Conservation (phyloP, 2,329 filamentous ascomycete genomes). For the Paramyrothecium sp. region DNA sequence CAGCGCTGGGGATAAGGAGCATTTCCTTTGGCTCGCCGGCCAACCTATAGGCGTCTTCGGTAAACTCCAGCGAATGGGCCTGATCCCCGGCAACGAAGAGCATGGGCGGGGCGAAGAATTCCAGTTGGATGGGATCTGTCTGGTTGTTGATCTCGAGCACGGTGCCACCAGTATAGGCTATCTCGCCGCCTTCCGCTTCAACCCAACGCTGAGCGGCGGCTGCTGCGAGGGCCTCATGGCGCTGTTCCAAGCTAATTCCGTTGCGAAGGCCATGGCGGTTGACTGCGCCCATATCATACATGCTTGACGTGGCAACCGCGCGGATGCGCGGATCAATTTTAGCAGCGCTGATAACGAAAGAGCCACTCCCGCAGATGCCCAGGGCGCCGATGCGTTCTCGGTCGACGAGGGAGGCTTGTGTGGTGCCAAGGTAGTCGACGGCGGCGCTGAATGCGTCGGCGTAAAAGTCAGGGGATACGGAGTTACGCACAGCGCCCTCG, state of each 20-base stretch:
- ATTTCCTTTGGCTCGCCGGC: slow-evolving; percentile 35
- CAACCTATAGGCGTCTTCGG: slow-evolving; percentile 18
- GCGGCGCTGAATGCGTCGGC: slow-evolving; percentile 26
- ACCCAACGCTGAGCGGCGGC: not conserved
- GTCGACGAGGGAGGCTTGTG: slow-evolving; percentile 19
- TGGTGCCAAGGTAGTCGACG: slow-evolving; percentile 26
- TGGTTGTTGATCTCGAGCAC: too few species aligned
- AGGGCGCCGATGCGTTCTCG: slow-evolving; percentile 25
- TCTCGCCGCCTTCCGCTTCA: not conserved
- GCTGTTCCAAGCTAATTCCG: not conserved
- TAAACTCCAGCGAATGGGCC: slow-evolving; percentile 26
- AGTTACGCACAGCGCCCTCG: slow-evolving; percentile 19
- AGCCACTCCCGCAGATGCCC: slow-evolving; percentile 28
- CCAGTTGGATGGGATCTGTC: too few species aligned
- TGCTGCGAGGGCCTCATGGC: not conserved
- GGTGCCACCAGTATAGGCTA: not conserved
- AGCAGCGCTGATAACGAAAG: slow-evolving; percentile 30
- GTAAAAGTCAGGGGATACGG: slow-evolving; percentile 21
- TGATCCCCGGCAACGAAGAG: slow-evolving; percentile 22
- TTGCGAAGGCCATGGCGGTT: not conserved
- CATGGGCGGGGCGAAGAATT: slow-evolving; percentile 25
- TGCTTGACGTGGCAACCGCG: slow-evolving; percentile 14
- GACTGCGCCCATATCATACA: not conserved
- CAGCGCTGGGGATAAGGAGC: slow-evolving; percentile 25
- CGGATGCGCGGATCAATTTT: slow-evolving; percentile 26